Percentiles rank a stretch among this genome's conserved stretches.
Evolutionary conservation across 1,139 yeast genomes (phyloP).

Genomic region (Yamadazyma pseudoaaseri): DNA sequence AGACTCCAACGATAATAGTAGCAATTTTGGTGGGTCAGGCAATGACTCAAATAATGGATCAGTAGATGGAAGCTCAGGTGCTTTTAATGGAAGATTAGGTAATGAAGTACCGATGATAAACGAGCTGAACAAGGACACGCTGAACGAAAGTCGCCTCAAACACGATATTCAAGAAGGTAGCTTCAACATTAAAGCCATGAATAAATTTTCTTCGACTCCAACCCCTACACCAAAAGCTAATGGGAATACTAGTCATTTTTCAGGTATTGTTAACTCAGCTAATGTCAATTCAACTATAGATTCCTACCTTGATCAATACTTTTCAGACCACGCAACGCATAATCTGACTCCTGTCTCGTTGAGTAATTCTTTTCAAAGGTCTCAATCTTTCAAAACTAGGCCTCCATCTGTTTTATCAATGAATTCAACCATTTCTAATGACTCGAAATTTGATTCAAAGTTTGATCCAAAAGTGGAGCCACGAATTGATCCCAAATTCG

Average conservation of each 20-base stretch:
- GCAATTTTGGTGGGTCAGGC: neutral
- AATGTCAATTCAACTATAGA: neutral
- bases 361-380: constrained; percentile 7
- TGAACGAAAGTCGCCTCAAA: too few species aligned
- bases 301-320: constrained; percentile 1
- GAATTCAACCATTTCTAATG: constrained; percentile 28
- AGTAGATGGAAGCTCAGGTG: neutral
- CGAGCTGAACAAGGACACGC: too few species aligned
- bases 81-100: too few species aligned
- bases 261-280: neutral
- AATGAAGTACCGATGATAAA: too few species aligned
- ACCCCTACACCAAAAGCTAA: neutral
- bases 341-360: constrained; percentile 1
- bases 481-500: constrained; percentile 2
- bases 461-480: constrained; percentile 5
- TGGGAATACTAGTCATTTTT: neutral
- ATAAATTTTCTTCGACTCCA: neutral
- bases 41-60: neutral
- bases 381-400: constrained; percentile 20
- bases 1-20: neutral
- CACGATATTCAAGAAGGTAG: too few species aligned
- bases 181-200: neutral
- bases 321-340: constrained; percentile 2
- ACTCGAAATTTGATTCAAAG: constrained; percentile 8
- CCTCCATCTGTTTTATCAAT: constrained; percentile 46